These are phyloP conservation scores for Quercus suber DNA, from an alignment of 306 rosid species.

Conservation along the genomic window DNA sequence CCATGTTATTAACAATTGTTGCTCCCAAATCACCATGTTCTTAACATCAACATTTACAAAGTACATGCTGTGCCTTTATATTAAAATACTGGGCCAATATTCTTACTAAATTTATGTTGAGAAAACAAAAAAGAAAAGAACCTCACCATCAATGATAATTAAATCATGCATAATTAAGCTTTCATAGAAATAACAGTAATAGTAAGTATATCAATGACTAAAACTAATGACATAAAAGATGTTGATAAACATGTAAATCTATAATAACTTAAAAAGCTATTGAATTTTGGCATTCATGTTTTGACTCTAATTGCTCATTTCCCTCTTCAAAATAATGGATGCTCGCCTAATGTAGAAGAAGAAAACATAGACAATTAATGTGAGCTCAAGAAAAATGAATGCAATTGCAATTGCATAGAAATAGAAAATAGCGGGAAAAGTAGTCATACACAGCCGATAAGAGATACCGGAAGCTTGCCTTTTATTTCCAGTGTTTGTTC, in stretches of 20 bases:
- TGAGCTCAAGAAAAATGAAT: not conserved
- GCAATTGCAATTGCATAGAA: not conserved
- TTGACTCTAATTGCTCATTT: slow-evolving; percentile 88
- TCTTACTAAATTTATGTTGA: no score
- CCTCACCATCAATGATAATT: not conserved
- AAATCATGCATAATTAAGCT: not conserved
- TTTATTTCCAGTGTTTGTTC: slow-evolving; percentile 25
- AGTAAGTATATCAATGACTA: not conserved
- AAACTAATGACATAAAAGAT: slow-evolving; percentile 3
- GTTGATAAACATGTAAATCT: slow-evolving; percentile 5
- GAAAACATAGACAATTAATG: not conserved
- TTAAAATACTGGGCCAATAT: not conserved
- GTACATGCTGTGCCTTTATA: not conserved
- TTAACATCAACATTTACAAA: not conserved
- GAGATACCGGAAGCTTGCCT: slow-evolving; percentile 32
- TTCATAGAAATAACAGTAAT: not conserved
- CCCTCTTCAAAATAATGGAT: slow-evolving; percentile 98
- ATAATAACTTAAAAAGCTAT: not conserved
- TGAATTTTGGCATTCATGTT: not conserved
- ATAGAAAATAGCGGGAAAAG: not conserved
- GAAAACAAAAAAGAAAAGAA: not conserved
- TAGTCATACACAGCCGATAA: slow-evolving; percentile 1
- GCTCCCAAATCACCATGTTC: not conserved
- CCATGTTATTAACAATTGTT: not conserved
- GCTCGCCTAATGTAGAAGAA: slow-evolving; percentile 58